Conservation (phyloP, 176 grass and related monocot genomes). For the Oryza officinalis region DNA sequence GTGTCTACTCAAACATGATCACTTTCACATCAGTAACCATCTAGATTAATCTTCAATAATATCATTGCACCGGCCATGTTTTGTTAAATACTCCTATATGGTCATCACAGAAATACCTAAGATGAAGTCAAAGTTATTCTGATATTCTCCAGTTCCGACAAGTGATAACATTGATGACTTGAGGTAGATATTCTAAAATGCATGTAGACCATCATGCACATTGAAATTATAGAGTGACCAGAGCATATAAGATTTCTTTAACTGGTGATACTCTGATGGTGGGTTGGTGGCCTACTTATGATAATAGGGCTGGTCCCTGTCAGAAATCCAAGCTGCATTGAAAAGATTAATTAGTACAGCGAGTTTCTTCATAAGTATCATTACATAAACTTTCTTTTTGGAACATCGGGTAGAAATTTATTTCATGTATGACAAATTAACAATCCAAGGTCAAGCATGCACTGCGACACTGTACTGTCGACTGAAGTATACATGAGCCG, state of each 20-base stretch:
- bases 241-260: background rate
- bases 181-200: constrained; percentile 25
- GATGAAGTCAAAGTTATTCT: constrained; percentile 26
- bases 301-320: constrained; percentile 42
- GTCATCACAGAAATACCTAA: constrained; percentile 16
- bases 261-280: constrained; percentile 5
- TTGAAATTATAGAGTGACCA: constrained; percentile 16
- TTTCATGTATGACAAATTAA: constrained; percentile 26
- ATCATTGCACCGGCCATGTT: constrained; percentile 43
- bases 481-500: background rate
- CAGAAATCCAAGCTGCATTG: constrained; percentile 45
- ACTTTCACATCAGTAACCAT: background rate
- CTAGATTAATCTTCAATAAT: constrained; percentile 23
- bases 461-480: background rate
- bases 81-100: constrained; percentile 20
- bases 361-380: background rate
- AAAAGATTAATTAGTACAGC: constrained; percentile 23
- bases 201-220: constrained; percentile 11
- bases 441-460: constrained; percentile 36
- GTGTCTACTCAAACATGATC: background rate
- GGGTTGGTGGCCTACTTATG: constrained; percentile 39
- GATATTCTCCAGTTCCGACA: background rate
- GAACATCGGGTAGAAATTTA: constrained; percentile 3
- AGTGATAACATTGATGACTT: constrained; percentile 34
- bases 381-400: background rate